Evolutionary conservation across 345 rosid genomes (phyloP).

Genomic region (Dovyalis caffra): DNA sequence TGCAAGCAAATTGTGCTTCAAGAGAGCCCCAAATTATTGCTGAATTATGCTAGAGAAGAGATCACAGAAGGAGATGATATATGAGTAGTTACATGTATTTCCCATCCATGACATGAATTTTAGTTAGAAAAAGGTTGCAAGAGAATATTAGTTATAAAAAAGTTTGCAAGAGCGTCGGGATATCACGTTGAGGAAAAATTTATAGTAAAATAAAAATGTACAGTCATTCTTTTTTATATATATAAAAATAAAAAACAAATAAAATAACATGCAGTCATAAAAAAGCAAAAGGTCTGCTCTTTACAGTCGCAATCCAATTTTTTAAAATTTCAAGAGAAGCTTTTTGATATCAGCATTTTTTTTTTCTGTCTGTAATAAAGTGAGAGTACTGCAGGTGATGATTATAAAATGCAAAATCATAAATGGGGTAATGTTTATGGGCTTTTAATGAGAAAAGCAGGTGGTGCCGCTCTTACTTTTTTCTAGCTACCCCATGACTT

Average conservation of each 20-base stretch:
- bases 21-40: background rate
- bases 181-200: too few species aligned
- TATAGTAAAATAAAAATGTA: too few species aligned
- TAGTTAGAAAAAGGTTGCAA: background rate
- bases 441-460: background rate
- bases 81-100: too few species aligned
- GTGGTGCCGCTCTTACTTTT: background rate
- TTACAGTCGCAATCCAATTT: conserved; percentile 13
- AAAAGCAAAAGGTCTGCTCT: conserved; percentile 17
- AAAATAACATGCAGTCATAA: background rate
- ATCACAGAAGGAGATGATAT: background rate
- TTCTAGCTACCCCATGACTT: background rate
- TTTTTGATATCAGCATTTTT: background rate
- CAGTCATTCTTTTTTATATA: too few species aligned
- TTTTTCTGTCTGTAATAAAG: background rate
- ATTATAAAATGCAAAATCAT: background rate
- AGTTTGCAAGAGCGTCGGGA: too few species aligned
- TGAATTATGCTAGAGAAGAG: background rate
- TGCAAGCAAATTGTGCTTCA: background rate
- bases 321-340: conserved; percentile 5
- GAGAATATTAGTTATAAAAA: background rate
- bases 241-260: too few species aligned
- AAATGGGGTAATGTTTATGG: background rate
- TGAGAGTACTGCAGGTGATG: background rate
- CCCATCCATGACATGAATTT: too few species aligned